Evolutionary conservation across 108 stramenopile species (phyloP).

Genomic region (Discostella stelligeroides): DNA sequence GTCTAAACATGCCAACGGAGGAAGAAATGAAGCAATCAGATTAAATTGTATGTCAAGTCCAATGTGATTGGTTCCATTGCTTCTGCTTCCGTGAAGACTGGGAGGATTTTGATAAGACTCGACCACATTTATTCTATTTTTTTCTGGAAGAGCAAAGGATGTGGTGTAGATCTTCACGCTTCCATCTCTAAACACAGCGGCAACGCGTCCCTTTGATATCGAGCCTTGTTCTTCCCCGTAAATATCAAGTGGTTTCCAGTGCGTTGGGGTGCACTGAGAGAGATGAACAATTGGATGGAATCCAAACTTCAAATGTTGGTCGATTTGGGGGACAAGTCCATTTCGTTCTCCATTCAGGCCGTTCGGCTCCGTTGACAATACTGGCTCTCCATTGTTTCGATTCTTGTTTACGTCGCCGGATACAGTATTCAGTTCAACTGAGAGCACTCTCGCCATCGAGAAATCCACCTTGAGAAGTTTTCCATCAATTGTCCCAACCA

Average conservation of each 20-base stretch:
- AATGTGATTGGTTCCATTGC: not conserved
- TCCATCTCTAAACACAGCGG: constrained; percentile 33
- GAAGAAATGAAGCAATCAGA: constrained; percentile 2
- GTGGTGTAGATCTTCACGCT: constrained; percentile 31
- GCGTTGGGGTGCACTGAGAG: constrained; percentile 31
- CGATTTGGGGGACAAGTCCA: not conserved
- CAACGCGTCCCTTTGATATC: constrained; percentile 31
- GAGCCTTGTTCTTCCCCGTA: constrained; percentile 50
- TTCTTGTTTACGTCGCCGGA: not conserved
- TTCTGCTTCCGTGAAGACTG: not conserved
- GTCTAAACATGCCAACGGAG: constrained; percentile 1
- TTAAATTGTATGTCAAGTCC: constrained; percentile 16
- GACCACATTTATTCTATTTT: constrained; percentile 1
- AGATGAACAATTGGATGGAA: constrained; percentile 37
- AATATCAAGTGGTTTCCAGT: constrained; percentile 44
- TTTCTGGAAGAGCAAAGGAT: constrained; percentile 15
- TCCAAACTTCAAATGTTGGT: not conserved
- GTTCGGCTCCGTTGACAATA: not conserved
- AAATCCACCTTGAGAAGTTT: constrained; percentile 35
- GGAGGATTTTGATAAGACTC: not conserved
- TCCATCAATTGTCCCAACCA: constrained; percentile 42
- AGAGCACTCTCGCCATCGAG: constrained; percentile 26
- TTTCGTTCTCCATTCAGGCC: constrained; percentile 2
- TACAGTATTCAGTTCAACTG: not conserved
- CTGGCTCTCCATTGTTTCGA: not conserved